Conservation (phyloP, 208 protist species). For the Crithidia sp. region DNA sequence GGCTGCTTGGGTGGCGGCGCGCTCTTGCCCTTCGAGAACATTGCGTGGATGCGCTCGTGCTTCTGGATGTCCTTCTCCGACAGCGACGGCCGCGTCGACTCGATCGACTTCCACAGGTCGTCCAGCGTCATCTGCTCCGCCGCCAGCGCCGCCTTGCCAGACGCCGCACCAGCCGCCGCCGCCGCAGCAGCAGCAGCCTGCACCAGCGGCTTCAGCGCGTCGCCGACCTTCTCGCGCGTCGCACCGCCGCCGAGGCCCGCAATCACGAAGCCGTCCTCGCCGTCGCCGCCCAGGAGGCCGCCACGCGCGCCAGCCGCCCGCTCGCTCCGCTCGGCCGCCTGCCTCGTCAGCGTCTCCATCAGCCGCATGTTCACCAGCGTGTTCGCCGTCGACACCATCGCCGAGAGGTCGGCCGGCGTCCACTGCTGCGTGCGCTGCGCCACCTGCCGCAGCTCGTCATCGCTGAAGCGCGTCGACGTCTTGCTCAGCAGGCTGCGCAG, state of each 20-base stretch:
- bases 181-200: not conserved
- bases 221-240: slow-evolving; percentile 74
- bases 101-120: slow-evolving; percentile 62
- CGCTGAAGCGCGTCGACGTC: slow-evolving; percentile 94
- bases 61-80: slow-evolving; percentile 63
- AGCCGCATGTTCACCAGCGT: slow-evolving; percentile 72
- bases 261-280: slow-evolving; percentile 52
- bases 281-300: slow-evolving; percentile 10
- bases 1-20: slow-evolving; percentile 30
- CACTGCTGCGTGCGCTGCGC: slow-evolving; percentile 72
- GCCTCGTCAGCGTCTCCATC: slow-evolving; percentile 54
- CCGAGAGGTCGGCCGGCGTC: slow-evolving; percentile 82
- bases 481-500: slow-evolving; percentile 99
- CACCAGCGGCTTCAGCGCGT: slow-evolving; percentile 49
- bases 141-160: slow-evolving; percentile 9
- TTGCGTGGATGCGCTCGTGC: slow-evolving; percentile 71
- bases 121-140: slow-evolving; percentile 45
- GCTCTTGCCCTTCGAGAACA: slow-evolving; percentile 63
- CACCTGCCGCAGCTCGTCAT: slow-evolving; percentile 51
- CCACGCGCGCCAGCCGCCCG: not conserved
- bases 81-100: slow-evolving; percentile 63
- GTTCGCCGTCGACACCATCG: slow-evolving; percentile 80
- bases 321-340: slow-evolving; percentile 10
- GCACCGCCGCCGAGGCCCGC: slow-evolving; percentile 49
- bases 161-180: not conserved